Evolutionary conservation across 106 monocot genomes (phyloP).

Genomic region (Hemerocallis citrina): DNA sequence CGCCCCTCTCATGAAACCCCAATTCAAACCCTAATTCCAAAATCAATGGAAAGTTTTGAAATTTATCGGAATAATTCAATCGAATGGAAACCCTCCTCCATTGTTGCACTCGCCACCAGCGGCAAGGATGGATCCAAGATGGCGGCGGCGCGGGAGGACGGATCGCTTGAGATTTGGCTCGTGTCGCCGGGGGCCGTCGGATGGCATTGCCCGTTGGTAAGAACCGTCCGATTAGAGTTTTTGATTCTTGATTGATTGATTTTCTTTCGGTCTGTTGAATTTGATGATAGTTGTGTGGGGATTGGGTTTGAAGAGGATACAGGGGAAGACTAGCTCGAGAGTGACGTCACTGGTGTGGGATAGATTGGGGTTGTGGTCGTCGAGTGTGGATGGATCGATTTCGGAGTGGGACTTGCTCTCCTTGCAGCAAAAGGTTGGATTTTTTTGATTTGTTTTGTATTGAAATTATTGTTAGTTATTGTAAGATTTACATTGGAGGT

Average conservation of each 20-base stretch:
- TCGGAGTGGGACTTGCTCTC: conserved; percentile 87
- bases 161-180: conserved; percentile 74
- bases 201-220: conserved; percentile 90
- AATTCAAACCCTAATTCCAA: no score
- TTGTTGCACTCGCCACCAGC: conserved; percentile 72
- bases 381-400: conserved; percentile 85
- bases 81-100: conserved; percentile 76
- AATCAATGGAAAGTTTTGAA: conserved; percentile 61
- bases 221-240: background rate
- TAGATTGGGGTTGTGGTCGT: conserved; percentile 52
- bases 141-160: conserved; percentile 77
- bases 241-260: background rate
- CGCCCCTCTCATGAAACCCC: no score
- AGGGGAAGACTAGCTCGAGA: conserved; percentile 56
- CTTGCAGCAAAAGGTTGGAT: conserved; percentile 63
- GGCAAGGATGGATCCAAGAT: conserved; percentile 63
- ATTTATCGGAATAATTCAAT: conserved; percentile 35
- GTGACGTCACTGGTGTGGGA: conserved; percentile 79
- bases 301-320: conserved; percentile 68
- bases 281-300: background rate
- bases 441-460: no score
- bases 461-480: no score
- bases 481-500: no score
- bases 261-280: background rate
- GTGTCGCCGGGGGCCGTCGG: conserved; percentile 94